These are phyloP conservation scores for Aspergillus biplanus DNA, from an alignment of 495 filamentous ascomycete species.

Conservation along the genomic window DNA sequence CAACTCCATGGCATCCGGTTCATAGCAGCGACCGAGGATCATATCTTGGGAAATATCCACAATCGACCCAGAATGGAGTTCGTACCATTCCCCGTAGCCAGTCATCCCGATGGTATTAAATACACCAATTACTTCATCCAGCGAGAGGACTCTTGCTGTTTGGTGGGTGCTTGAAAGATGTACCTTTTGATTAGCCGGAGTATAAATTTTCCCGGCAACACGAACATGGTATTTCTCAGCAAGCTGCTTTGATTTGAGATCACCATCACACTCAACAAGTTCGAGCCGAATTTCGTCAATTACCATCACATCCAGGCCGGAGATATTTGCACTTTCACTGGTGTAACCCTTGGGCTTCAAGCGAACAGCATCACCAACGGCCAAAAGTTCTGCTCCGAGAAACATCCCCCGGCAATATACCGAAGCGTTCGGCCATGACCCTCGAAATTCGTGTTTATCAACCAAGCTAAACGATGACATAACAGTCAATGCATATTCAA, in stretches of 20 bases:
- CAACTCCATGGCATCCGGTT: slow-evolving; percentile 50
- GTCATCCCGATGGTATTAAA: slow-evolving; percentile 47
- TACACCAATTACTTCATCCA: slow-evolving; percentile 34
- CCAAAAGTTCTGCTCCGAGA: slow-evolving; percentile 58
- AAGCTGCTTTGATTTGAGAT: slow-evolving; percentile 42
- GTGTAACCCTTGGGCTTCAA: slow-evolving; percentile 42
- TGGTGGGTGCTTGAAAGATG: slow-evolving; percentile 28
- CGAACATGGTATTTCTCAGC: slow-evolving; percentile 46
- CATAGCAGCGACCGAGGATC: slow-evolving; percentile 58
- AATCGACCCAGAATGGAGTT: slow-evolving; percentile 37
- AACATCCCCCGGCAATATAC: slow-evolving; percentile 59
- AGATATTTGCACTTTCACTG: slow-evolving; percentile 4
- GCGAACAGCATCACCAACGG: slow-evolving; percentile 56
- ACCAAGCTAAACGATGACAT: slow-evolving; percentile 57
- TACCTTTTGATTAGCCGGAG: slow-evolving; percentile 36
- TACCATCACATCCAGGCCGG: slow-evolving; percentile 55
- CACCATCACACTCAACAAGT: slow-evolving; percentile 48
- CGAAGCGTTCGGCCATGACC: slow-evolving; percentile 55
- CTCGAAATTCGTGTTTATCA: slow-evolving; percentile 53
- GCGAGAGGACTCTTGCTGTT: slow-evolving; percentile 33
- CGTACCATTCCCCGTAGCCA: slow-evolving; percentile 54
- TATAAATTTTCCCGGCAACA: slow-evolving; percentile 55
- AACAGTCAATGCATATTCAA: slow-evolving; percentile 56
- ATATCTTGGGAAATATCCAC: slow-evolving; percentile 53
- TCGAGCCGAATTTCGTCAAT: slow-evolving; percentile 53